Base-by-base conservation (phyloP, 345 rosid species). In the Carallia brachiata region DNA sequence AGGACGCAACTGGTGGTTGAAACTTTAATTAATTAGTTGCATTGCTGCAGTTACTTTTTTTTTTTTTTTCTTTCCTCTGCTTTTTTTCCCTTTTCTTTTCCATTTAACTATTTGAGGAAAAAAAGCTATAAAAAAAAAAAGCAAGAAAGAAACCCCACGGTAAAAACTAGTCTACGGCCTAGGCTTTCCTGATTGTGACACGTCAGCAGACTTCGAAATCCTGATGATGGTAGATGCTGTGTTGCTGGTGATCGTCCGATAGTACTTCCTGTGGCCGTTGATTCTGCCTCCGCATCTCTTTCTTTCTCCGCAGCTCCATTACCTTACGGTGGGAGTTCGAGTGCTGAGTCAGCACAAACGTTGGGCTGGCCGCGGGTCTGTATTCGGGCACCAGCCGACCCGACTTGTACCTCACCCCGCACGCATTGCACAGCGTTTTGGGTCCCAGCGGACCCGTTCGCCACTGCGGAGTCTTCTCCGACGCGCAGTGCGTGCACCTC, bases 381-480 rank as follows among this genome's bases (percentile, higher is more conserved):
- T 90, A 90, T 62, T 90, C 96, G 48, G 96, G 96, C 30, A 90
- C 96, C 17, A 90, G 88, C 55, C 93, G 69, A 34, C 96, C 96
- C 59, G 91, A 88, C 75, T 90, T 90, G 77, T 76, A 90, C 73
- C 91, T 86, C n/a, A 90, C 93, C 5, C 96, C 96, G 28, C 96
- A 90, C 0, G 93, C 93, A 62, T 90, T 90, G 44, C 96, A 90
- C 5, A 90, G 70, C 8, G 93, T 86, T 79, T 90, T 90, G 2
- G 96, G 96, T 1, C 96, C 96, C 7, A 85, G 67, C 3, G 96
- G 96, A 19, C 96, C 96, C 3, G 96, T 84, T 58, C 96, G 75
- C 96, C 96, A 90, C 69, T 90, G 96, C 5, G 96, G 96, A 8
- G 96, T 90, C 77, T 84, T 90, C 83, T 88, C 93, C 28, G 96